These are phyloP conservation scores for Eucalyptus grandis DNA, from an alignment of 345 rosid genomes.

Conservation along the genomic window DNA sequence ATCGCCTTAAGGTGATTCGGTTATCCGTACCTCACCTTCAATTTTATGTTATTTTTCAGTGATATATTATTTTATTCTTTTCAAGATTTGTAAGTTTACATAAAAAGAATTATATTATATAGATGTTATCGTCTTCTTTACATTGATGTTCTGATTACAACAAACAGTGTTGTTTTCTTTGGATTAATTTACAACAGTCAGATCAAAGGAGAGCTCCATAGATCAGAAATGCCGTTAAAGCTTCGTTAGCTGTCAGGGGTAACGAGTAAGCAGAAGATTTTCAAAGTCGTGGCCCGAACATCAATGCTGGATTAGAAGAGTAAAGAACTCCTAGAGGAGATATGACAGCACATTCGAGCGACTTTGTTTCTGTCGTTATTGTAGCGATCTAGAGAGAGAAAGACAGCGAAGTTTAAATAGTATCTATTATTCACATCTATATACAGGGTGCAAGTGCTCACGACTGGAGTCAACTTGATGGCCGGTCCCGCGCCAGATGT, in stretches of 20 bases:
- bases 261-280: constrained; percentile 65
- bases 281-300: constrained; percentile 73
- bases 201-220: too few relatives aligned
- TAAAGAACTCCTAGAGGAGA: constrained; percentile 74
- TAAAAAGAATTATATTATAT: too few relatives aligned
- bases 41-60: too few relatives aligned
- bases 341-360: constrained; percentile 72
- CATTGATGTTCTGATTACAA: too few relatives aligned
- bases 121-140: too few relatives aligned
- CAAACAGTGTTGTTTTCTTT: too few relatives aligned
- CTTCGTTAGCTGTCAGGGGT: background rate
- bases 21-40: too few relatives aligned
- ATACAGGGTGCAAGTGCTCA: background rate
- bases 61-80: too few relatives aligned
- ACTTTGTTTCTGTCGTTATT: constrained; percentile 31
- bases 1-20: too few relatives aligned
- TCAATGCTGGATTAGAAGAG: constrained; percentile 66
- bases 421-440: background rate
- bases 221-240: background rate
- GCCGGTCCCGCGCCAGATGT: background rate
- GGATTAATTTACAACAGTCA: too few relatives aligned
- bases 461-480: too few relatives aligned
- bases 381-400: background rate
- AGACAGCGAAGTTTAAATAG: background rate
- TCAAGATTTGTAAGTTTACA: too few relatives aligned